Evolutionary conservation across 2,329 filamentous ascomycete genomes (phyloP).

Genomic region (Beauveria sp.): DNA sequence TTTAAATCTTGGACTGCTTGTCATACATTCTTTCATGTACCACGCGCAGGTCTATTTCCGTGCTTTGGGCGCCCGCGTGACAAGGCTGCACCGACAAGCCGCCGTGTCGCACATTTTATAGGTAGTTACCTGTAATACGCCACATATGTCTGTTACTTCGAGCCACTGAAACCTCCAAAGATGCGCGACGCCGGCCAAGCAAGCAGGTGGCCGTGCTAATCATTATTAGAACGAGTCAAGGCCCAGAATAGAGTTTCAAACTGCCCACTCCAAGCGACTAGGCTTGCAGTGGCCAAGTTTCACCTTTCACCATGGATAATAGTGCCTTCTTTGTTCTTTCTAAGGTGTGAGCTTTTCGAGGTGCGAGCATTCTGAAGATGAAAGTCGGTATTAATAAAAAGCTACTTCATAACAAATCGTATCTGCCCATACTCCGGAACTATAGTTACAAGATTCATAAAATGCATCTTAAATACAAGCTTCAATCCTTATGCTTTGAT

Average conservation of each 20-base stretch:
- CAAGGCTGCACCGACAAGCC: neutral
- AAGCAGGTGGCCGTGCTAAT: neutral
- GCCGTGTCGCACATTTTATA: neutral
- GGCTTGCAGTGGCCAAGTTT: too few species aligned
- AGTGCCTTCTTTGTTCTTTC: too few species aligned
- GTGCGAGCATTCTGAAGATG: neutral
- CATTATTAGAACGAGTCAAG: neutral
- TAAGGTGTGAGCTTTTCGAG: too few species aligned
- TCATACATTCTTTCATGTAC: neutral
- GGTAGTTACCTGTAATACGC: neutral
- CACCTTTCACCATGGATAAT: too few species aligned
- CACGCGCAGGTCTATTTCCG: neutral
- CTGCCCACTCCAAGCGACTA: neutral
- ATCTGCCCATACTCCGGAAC: constrained; percentile 5
- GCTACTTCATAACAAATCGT: neutral
- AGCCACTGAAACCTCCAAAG: neutral
- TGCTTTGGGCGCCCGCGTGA: neutral
- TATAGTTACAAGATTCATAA: constrained; percentile 10
- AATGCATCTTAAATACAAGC: constrained; percentile 8
- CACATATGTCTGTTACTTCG: neutral
- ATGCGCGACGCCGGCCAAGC: too few species aligned
- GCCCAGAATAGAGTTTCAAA: neutral
- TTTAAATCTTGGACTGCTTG: neutral
- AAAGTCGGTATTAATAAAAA: constrained; percentile 6
- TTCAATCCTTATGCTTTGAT: neutral